Evolutionary conservation across 2,329 filamentous ascomycete species (phyloP).

Genomic region (Claviceps citrina): DNA sequence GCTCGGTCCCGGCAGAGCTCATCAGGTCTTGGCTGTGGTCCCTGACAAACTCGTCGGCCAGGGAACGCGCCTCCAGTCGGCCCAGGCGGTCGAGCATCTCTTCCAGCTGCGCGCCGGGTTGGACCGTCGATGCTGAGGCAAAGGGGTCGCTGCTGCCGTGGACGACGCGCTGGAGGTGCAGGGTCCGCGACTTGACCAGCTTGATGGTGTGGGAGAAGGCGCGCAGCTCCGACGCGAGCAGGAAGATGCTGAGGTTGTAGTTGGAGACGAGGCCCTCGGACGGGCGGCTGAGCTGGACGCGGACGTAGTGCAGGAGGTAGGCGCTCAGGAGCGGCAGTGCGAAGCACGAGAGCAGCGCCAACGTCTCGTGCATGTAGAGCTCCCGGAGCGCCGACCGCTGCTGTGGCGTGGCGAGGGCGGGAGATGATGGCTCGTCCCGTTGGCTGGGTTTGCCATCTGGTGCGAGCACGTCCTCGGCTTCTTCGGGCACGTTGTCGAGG

Average conservation of each 20-base stretch:
- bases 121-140: constrained; percentile 8
- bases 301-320: constrained; percentile 67
- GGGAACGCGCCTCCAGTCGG: constrained; percentile 44
- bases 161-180: constrained; percentile 66
- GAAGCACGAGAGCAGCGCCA: constrained; percentile 67
- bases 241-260: constrained; percentile 83
- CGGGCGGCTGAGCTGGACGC: constrained; percentile 64
- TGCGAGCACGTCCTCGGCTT: not conserved
- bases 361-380: constrained; percentile 57
- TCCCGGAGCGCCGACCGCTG: constrained; percentile 37
- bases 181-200: constrained; percentile 61
- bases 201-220: constrained; percentile 70
- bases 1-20: constrained; percentile 22
- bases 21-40: constrained; percentile 16
- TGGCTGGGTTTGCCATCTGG: not conserved
- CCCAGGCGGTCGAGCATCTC: constrained; percentile 52
- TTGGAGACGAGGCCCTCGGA: constrained; percentile 81
- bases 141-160: constrained; percentile 30
- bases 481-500: constrained; percentile 21
- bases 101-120: constrained; percentile 28
- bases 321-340: constrained; percentile 63
- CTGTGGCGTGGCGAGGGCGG: constrained; percentile 12
- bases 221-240: constrained; percentile 72
- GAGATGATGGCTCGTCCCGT: constrained; percentile 6
- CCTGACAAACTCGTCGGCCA: constrained; percentile 12